A percentile compares a stretch with the other conserved stretches of the same genome.
Evolutionary conservation across 1,139 yeast genomes (phyloP).

Genomic region (Suhomyces yuchorum): DNA sequence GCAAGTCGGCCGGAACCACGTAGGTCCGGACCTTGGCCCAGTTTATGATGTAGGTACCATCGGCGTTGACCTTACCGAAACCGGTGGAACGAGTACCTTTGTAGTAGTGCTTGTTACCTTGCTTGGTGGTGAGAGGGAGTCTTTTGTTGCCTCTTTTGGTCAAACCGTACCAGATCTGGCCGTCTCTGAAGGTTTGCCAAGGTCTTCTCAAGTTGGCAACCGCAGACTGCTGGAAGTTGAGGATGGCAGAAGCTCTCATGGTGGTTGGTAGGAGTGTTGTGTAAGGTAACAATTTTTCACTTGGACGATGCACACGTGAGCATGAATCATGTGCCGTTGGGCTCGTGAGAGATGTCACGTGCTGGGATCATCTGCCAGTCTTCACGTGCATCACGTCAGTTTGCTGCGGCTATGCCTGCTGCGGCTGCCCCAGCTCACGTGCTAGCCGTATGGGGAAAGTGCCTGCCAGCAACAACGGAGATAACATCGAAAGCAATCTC

Average conservation of each 20-base stretch:
- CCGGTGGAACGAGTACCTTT: conserved; percentile 97
- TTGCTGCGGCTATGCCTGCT: neutral
- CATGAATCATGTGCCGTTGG: neutral
- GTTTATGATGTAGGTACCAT: conserved; percentile 75
- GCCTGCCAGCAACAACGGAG: conserved; percentile 10
- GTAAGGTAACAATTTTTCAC: conserved; percentile 6
- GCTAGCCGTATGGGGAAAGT: conserved; percentile 2
- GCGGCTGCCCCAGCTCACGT: conserved; percentile 5
- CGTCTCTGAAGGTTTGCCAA: conserved; percentile 85
- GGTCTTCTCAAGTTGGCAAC: conserved; percentile 68
- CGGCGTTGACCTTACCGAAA: conserved; percentile 75
- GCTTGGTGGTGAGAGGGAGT: conserved; percentile 83
- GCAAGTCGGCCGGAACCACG: conserved; percentile 68
- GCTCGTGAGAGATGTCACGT: neutral
- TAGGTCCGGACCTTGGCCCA: conserved; percentile 90
- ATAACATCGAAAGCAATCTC: conserved; percentile 9
- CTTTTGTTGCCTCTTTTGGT: conserved; percentile 82
- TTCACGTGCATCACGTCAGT: neutral
- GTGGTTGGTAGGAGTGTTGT: neutral
- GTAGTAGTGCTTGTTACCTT: conserved; percentile 91
- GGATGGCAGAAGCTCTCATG: conserved; percentile 59
- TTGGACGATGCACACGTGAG: conserved; percentile 3
- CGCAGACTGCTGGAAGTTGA: conserved; percentile 57
- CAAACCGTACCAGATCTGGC: conserved; percentile 79
- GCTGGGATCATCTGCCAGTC: too few relatives aligned